Conservation (phyloP, 352 stramenopile genomes). For the Phytophthora tentaculata region DNA sequence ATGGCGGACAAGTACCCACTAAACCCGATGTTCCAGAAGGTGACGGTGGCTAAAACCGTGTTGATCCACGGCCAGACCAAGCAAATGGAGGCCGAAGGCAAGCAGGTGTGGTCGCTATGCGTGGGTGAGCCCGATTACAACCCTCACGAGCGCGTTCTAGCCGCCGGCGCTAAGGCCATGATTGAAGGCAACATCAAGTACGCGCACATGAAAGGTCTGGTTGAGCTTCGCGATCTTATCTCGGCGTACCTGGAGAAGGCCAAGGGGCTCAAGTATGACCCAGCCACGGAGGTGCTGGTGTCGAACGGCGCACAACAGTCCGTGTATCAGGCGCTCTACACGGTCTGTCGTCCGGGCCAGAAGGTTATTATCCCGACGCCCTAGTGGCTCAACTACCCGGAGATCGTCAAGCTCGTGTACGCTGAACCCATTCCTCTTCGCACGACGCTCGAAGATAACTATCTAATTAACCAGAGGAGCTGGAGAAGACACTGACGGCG, state of each 20-base stretch:
- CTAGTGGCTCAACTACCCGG: conserved; percentile 97
- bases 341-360: conserved; percentile 89
- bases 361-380: conserved; percentile 96
- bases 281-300: conserved; percentile 93
- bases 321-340: conserved; percentile 93
- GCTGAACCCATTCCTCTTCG: conserved; percentile 91
- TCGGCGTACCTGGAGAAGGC: conserved; percentile 85
- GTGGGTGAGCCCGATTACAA: conserved; percentile 97
- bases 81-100: conserved; percentile 94
- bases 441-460: conserved; percentile 90
- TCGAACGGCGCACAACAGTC: conserved; percentile 97
- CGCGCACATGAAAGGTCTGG: conserved; percentile 93
- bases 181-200: conserved; percentile 91
- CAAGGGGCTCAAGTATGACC: conserved; percentile 92
- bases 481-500: conserved; percentile 75
- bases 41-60: conserved; percentile 91
- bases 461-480: conserved; percentile 85
- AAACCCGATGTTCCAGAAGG: conserved; percentile 84
- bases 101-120: conserved; percentile 92
- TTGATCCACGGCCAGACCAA: conserved; percentile 96
- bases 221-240: conserved; percentile 90
- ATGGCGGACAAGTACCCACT: conserved; percentile 71
- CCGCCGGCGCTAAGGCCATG: conserved; percentile 80
- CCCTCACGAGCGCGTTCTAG: conserved; percentile 87
- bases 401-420: conserved; percentile 93